Conservation (phyloP, 2,329 filamentous ascomycete species). For the Fusarium virguliforme region DNA sequence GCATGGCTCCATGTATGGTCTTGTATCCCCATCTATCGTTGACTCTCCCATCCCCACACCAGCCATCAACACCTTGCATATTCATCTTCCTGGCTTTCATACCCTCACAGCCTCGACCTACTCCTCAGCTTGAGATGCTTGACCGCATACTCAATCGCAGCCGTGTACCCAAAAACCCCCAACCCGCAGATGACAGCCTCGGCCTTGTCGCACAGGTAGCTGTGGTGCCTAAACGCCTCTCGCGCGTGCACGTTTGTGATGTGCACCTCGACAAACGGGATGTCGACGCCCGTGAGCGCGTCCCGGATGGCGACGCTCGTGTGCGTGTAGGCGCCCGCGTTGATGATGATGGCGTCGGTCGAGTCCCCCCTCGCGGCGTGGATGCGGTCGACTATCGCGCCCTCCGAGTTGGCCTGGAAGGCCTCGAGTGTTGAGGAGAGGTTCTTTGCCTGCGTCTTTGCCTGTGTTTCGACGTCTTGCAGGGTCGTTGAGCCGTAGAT, state of each 20-base stretch:
- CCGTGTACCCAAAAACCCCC: slow-evolving; percentile 74
- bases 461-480: slow-evolving; percentile 69
- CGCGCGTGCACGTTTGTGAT: slow-evolving; percentile 82
- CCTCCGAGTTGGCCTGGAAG: slow-evolving; percentile 87
- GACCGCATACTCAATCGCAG: slow-evolving; percentile 70
- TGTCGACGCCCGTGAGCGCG: slow-evolving; percentile 76
- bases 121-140: slow-evolving; percentile 63
- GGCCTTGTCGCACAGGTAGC: slow-evolving; percentile 83
- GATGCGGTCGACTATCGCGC: slow-evolving; percentile 80
- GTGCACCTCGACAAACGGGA: slow-evolving; percentile 86
- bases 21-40: too few species aligned
- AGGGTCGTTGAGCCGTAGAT: slow-evolving; percentile 82
- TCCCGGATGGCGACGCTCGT: slow-evolving; percentile 84
- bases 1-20: too few species aligned
- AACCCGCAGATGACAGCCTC: slow-evolving; percentile 81
- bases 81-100: background rate
- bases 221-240: slow-evolving; percentile 78
- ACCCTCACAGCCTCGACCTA: slow-evolving; percentile 27
- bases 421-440: slow-evolving; percentile 66
- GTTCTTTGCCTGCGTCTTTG: slow-evolving; percentile 64
- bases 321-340: slow-evolving; percentile 82
- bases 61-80: background rate
- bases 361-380: slow-evolving; percentile 71
- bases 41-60: background rate
- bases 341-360: slow-evolving; percentile 80